Conservation (phyloP, 768 basidiomycete species). For the Podaxis sp. region DNA sequence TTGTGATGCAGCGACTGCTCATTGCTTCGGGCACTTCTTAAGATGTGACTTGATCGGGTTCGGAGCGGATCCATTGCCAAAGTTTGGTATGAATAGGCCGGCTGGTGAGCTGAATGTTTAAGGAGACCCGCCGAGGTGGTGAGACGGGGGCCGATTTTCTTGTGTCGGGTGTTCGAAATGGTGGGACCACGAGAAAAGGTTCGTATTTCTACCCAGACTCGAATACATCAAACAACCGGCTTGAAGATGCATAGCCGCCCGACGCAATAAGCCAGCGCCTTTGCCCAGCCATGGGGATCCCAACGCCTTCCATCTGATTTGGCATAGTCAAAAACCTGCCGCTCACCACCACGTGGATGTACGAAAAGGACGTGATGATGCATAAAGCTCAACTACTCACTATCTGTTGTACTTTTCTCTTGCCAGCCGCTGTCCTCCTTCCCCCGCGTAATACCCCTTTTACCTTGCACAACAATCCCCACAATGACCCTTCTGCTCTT, state of each 20-base stretch:
- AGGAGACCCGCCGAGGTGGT: too few species aligned
- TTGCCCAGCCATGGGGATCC: background rate
- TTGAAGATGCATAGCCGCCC: background rate
- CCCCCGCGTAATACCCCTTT: background rate
- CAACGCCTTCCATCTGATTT: conserved; percentile 2
- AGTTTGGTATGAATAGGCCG: too few species aligned
- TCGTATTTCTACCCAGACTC: too few species aligned
- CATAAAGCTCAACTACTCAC: background rate
- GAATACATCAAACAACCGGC: too few species aligned
- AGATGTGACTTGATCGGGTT: too few species aligned
- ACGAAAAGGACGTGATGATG: background rate
- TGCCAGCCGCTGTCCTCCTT: background rate
- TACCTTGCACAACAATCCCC: background rate
- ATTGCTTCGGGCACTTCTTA: too few species aligned
- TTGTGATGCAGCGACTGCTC: too few species aligned
- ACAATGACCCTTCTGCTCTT: background rate
- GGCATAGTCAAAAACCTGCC: background rate
- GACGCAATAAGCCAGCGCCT: background rate
- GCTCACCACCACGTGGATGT: background rate
- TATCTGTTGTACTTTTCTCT: background rate
- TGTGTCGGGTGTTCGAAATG: too few species aligned
- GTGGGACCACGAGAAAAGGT: too few species aligned
- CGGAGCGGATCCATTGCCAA: too few species aligned
- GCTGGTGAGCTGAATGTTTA: too few species aligned
- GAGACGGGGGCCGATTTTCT: too few species aligned